phyloP scores from a whole-genome alignment of 805 yeast genomes.

The Zygosaccharomyces rouxii region DNA sequence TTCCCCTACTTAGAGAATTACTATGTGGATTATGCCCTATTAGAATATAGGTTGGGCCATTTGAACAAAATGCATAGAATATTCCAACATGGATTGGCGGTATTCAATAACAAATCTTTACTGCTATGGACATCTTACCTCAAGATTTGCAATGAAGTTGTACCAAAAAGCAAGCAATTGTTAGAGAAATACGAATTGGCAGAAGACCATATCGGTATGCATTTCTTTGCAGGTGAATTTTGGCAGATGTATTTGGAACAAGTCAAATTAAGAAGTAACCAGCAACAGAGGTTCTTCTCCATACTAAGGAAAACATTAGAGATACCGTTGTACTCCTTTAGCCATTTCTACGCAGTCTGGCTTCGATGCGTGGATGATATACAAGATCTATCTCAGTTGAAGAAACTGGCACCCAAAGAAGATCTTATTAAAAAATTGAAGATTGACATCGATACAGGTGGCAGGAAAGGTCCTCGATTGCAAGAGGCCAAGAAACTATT shows the following conservation, averaged over 20 bases:
- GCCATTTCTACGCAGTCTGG: conserved; percentile 33
- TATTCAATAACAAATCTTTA: conserved; percentile 30
- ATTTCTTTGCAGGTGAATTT: conserved; percentile 34
- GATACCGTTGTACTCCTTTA: conserved; percentile 31
- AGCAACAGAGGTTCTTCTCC: conserved; percentile 21
- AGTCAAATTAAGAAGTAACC: conserved; percentile 21
- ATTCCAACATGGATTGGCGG: conserved; percentile 23
- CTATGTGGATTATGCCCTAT: conserved; percentile 33
- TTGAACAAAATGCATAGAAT: conserved; percentile 25
- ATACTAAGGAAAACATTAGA: conserved; percentile 31
- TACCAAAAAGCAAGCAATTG: conserved; percentile 21
- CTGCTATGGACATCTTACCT: conserved; percentile 33
- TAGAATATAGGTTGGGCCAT: conserved; percentile 33
- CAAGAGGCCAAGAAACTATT: conserved; percentile 31
- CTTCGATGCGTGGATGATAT: conserved; percentile 28
- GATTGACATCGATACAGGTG: conserved; percentile 18
- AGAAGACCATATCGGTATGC: conserved; percentile 32
- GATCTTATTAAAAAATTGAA: conserved; percentile 27
- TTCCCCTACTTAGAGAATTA: conserved; percentile 36
- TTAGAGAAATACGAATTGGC: conserved; percentile 32
- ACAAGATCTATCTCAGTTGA: conserved; percentile 27
- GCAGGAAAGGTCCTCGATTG: conserved; percentile 36
- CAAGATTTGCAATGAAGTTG: conserved; percentile 29
- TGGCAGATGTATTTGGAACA: conserved; percentile 35
- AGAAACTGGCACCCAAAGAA: conserved; percentile 21